Evolutionary conservation across 192 early-diverging fungal genomes (phyloP).

Genomic region (Dimargaris xerosporica): DNA sequence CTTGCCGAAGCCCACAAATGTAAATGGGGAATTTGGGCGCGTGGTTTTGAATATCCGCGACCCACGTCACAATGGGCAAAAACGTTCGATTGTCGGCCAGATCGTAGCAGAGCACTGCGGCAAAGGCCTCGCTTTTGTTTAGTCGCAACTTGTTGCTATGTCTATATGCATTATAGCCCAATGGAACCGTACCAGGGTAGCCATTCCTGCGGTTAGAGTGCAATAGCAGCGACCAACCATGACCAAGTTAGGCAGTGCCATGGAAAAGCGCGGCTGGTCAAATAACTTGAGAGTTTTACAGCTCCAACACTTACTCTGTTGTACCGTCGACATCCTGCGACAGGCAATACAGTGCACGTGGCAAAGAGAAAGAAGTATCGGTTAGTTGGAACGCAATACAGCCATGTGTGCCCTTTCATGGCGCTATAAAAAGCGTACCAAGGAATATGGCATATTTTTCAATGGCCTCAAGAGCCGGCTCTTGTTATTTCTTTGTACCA

Average conservation of each 20-base stretch:
- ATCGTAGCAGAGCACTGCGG: constrained; percentile 10
- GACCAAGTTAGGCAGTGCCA: neutral
- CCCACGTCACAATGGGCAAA: neutral
- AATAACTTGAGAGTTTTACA: neutral
- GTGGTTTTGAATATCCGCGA: neutral
- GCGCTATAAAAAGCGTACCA: neutral
- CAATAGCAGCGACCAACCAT: neutral
- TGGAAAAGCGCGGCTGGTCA: neutral
- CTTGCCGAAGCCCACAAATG: constrained; percentile 4
- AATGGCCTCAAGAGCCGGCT: neutral
- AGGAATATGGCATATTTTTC: neutral
- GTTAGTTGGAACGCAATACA: neutral
- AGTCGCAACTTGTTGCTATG: constrained; percentile 7
- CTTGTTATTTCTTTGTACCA: neutral
- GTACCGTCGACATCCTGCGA: neutral
- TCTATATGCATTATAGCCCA: neutral
- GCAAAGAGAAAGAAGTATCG: neutral
- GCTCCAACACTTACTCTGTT: neutral
- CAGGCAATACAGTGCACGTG: neutral
- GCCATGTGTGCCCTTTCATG: neutral
- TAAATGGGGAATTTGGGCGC: neutral
- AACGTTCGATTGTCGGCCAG: neutral
- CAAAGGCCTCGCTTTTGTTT: constrained; percentile 2
- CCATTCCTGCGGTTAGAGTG: neutral
- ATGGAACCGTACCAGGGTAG: neutral